phyloP scores from a whole-genome alignment of 768 basidiomycete genomes.

The Lactifluus piperatus region DNA sequence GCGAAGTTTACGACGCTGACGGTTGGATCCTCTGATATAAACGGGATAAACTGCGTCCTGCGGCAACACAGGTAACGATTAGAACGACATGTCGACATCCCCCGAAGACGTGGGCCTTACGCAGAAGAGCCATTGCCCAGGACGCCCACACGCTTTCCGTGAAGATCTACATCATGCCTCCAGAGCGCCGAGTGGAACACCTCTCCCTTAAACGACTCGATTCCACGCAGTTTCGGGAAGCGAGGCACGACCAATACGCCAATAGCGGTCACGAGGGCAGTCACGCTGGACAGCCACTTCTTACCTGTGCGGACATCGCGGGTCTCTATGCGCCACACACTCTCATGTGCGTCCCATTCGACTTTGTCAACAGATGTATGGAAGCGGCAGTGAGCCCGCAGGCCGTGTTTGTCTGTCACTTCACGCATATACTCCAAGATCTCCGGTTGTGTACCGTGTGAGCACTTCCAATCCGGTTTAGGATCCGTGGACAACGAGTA shows the following conservation, averaged over 20 bases:
- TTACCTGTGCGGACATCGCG: slow-evolving; percentile 13
- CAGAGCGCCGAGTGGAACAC: slow-evolving; percentile 51
- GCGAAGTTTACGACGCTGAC: slow-evolving; percentile 44
- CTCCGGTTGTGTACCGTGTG: slow-evolving; percentile 23
- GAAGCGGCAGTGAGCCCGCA: slow-evolving; percentile 21
- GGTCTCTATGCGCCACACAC: slow-evolving; percentile 25
- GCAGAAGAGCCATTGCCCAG: slow-evolving; percentile 57
- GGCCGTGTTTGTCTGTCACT: slow-evolving; percentile 20
- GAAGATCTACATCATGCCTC: slow-evolving; percentile 43
- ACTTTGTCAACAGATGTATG: slow-evolving; percentile 24
- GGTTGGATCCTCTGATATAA: slow-evolving; percentile 40
- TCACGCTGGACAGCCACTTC: slow-evolving; percentile 13
- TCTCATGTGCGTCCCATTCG: slow-evolving; percentile 22
- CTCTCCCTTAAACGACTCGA: slow-evolving; percentile 37
- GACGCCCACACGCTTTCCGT: slow-evolving; percentile 46
- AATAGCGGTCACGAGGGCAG: slow-evolving; percentile 27
- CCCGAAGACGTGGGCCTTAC: slow-evolving; percentile 23
- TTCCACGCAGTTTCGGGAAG: slow-evolving; percentile 24
- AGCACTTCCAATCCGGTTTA: slow-evolving; percentile 23
- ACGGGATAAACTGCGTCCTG: slow-evolving; percentile 41
- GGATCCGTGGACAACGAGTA: slow-evolving; percentile 25
- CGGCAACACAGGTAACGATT: neutral
- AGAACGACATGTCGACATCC: neutral
- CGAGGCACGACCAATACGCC: slow-evolving; percentile 23
- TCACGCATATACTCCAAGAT: slow-evolving; percentile 24